phyloP scores from a whole-genome alignment of 2,329 filamentous ascomycete genomes.

The Colletotrichum tanaceti region DNA sequence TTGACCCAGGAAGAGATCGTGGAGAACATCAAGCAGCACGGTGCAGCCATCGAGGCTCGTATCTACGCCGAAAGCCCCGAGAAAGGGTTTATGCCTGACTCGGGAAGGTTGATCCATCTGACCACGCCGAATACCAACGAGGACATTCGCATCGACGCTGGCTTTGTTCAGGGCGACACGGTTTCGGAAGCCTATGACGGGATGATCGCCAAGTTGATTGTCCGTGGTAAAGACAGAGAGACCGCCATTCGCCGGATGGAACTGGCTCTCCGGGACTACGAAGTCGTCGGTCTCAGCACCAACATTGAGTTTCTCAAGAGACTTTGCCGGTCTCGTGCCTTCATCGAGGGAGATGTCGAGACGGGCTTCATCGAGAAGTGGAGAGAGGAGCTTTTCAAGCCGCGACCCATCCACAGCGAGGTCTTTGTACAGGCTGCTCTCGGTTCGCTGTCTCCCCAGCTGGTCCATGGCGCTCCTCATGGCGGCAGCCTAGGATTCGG shows the following conservation, averaged over 20 bases:
- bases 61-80: conserved; percentile 97
- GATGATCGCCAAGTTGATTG: conserved; percentile 98
- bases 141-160: conserved; percentile 90
- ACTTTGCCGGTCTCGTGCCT: conserved; percentile 83
- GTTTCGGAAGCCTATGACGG: conserved; percentile 97
- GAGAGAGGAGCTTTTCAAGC: conserved; percentile 79
- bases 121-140: conserved; percentile 75
- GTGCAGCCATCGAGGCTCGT: conserved; percentile 92
- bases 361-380: conserved; percentile 97
- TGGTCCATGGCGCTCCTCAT: conserved; percentile 51
- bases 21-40: conserved; percentile 76
- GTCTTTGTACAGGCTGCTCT: conserved; percentile 89
- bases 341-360: conserved; percentile 88
- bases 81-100: conserved; percentile 93
- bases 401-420: conserved; percentile 72
- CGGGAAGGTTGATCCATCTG: conserved; percentile 86
- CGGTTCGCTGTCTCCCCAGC: conserved; percentile 49
- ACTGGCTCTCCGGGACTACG: conserved; percentile 85
- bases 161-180: conserved; percentile 90
- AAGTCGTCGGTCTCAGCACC: conserved; percentile 91
- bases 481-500: conserved; percentile 68
- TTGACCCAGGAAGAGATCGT: conserved; percentile 74
- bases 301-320: conserved; percentile 98
- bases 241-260: conserved; percentile 86
- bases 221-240: conserved; percentile 81